Conservation (phyloP, 768 basidiomycete genomes). For the Sporobolomyces roseus region DNA sequence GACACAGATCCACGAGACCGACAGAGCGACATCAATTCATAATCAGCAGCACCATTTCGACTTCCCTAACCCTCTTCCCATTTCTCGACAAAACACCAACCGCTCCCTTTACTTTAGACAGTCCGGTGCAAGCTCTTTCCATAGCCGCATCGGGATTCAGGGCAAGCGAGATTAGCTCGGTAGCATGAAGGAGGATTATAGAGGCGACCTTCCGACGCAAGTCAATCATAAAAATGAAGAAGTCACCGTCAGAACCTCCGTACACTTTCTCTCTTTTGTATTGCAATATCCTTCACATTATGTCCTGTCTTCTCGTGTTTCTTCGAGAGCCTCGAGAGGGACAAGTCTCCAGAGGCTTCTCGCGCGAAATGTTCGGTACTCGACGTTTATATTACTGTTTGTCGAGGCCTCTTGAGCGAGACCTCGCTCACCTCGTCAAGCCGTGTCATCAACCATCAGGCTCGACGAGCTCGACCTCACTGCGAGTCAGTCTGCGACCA, state of each 20-base stretch:
- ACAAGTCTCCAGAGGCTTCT: too few species aligned
- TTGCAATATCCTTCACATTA: too few species aligned
- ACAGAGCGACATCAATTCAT: too few species aligned
- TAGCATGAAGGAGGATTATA: constrained; percentile 14
- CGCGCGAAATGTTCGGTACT: too few species aligned
- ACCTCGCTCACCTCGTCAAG: too few species aligned
- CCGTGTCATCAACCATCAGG: too few species aligned
- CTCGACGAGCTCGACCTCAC: too few species aligned
- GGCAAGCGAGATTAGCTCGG: constrained; percentile 13
- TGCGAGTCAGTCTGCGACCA: too few species aligned
- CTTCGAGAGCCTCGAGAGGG: background rate
- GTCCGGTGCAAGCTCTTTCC: constrained; percentile 18
- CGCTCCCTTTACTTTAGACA: constrained; percentile 27
- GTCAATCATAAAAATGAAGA: background rate
- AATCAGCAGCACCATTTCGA: background rate
- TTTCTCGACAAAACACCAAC: background rate
- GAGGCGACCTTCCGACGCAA: background rate
- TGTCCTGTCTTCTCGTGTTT: too few species aligned
- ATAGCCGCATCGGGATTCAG: constrained; percentile 23
- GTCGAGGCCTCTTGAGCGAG: too few species aligned
- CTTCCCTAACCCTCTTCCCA: background rate
- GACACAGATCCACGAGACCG: too few species aligned
- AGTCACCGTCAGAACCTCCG: constrained; percentile 21
- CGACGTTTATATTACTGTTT: too few species aligned
- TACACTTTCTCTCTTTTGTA: background rate